A percentile compares a stretch with the other conserved stretches of the same genome.
These are phyloP conservation scores for Euphorbia schlechtendalii DNA, from an alignment of 441 rosid genomes.

Conservation along the genomic window DNA sequence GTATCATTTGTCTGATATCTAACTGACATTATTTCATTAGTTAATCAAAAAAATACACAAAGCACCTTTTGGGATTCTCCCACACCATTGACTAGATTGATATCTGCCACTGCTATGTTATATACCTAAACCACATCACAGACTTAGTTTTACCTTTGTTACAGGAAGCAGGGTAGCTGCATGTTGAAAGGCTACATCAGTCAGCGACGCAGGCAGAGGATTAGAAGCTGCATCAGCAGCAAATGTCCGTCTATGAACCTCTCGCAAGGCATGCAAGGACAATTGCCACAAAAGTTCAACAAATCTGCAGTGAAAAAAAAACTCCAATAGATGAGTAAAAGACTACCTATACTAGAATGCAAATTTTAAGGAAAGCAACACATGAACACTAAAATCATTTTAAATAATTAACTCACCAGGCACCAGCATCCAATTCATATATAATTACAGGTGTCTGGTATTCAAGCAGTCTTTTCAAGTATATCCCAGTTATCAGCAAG, in stretches of 20 bases:
- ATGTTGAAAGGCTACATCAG: slow-evolving; percentile 97
- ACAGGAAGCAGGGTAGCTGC: slow-evolving; percentile 97
- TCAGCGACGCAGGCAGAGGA: slow-evolving; percentile 87
- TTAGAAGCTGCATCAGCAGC: slow-evolving; percentile 78
- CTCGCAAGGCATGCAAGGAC: slow-evolving; percentile 93
- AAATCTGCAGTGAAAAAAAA: slow-evolving; percentile 57
- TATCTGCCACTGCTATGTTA: background rate
- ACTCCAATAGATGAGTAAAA: slow-evolving; percentile 10
- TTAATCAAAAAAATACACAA: background rate
- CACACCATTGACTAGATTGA: background rate
- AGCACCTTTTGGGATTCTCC: background rate
- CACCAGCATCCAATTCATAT: background rate
- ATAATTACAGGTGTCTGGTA: background rate
- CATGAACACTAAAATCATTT: background rate
- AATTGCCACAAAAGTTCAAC: slow-evolving; percentile 99
- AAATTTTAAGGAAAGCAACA: background rate
- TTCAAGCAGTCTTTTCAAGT: background rate
- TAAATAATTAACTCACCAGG: background rate
- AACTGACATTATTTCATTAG: background rate
- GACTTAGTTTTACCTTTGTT: slow-evolving; percentile 55
- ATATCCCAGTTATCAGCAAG: background rate
- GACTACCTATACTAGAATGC: background rate
- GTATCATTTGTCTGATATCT: background rate
- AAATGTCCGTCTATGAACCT: slow-evolving; percentile 95
- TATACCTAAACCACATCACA: background rate